Conservation (phyloP, 805 yeast genomes). For the Zygoascus bituminiphila region DNA sequence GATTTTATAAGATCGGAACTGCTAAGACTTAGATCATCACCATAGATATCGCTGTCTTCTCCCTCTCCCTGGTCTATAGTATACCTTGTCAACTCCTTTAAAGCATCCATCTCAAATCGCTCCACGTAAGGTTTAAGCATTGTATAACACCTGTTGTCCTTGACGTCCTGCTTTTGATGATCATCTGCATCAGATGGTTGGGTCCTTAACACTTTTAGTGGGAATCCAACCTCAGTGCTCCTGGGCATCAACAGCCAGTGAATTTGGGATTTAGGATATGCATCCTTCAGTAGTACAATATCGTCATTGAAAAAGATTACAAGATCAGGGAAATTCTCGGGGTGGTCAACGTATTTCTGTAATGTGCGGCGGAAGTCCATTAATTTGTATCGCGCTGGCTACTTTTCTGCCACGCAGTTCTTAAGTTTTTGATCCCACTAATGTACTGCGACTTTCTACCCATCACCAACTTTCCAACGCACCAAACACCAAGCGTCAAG, state of each 20-base stretch:
- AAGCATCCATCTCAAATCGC: constrained; percentile 29
- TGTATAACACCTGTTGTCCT: constrained; percentile 26
- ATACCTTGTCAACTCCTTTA: constrained; percentile 27
- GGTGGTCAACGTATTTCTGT: constrained; percentile 40
- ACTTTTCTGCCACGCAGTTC: not conserved
- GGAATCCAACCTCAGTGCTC: constrained; percentile 14
- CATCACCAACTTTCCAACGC: constrained; percentile 1
- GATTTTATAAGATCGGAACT: constrained; percentile 33
- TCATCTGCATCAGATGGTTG: constrained; percentile 29
- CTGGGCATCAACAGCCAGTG: constrained; percentile 61
- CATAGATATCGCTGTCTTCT: not conserved
- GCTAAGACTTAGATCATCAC: constrained; percentile 2
- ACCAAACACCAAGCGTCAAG: not conserved
- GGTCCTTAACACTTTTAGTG: not conserved
- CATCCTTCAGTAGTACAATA: constrained; percentile 50
- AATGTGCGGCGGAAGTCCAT: constrained; percentile 23
- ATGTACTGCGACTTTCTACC: not conserved
- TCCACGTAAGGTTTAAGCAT: constrained; percentile 30
- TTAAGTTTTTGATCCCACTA: not conserved
- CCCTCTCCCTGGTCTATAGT: constrained; percentile 7
- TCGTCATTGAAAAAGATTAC: constrained; percentile 44
- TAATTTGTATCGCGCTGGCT: not conserved
- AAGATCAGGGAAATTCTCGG: constrained; percentile 31
- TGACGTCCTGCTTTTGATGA: constrained; percentile 48
- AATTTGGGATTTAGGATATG: constrained; percentile 51